Percentiles rank a stretch among this genome's conserved stretches.
Conservation (phyloP, 1,284 basidiomycete species). For the Schizophyllum amplum region DNA sequence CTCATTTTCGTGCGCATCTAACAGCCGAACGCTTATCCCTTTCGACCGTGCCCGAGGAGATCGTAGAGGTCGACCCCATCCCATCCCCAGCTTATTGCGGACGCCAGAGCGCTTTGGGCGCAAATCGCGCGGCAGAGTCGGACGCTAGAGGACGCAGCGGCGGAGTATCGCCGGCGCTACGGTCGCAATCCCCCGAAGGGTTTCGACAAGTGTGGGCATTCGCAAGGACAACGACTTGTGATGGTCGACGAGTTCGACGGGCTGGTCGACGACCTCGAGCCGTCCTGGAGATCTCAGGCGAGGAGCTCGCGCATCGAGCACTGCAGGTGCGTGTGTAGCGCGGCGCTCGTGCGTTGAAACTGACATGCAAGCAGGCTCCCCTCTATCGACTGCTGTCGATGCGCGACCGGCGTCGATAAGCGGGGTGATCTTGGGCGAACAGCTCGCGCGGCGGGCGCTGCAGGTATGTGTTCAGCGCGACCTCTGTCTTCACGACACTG, state of each 20-base stretch:
- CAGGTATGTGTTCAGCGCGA: too few relatives aligned
- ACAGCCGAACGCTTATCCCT: neutral
- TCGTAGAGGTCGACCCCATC: conserved; percentile 36
- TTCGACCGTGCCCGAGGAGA: neutral
- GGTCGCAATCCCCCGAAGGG: conserved; percentile 75
- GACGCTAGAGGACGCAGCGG: conserved; percentile 65
- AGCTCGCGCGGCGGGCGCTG: conserved; percentile 45
- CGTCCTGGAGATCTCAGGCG: conserved; percentile 71
- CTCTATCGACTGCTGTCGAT: conserved; percentile 80
- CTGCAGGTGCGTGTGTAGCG: conserved; percentile 53
- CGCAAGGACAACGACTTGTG: conserved; percentile 66
- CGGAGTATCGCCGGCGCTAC: conserved; percentile 76
- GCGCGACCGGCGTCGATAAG: conserved; percentile 54
- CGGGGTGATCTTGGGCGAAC: conserved; percentile 53
- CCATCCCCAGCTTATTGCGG: conserved; percentile 78
- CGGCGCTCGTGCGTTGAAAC: neutral
- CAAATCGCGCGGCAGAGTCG: conserved; percentile 71
- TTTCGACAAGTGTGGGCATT: conserved; percentile 86
- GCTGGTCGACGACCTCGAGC: conserved; percentile 70
- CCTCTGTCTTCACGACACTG: too few relatives aligned
- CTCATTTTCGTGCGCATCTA: neutral
- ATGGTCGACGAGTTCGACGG: conserved; percentile 91
- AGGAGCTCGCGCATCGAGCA: conserved; percentile 65
- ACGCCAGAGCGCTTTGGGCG: conserved; percentile 60
- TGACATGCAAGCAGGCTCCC: conserved; percentile 34